Base-by-base conservation (phyloP, 805 yeast genomes). In the Kodamaea hsintzibuensis region DNA sequence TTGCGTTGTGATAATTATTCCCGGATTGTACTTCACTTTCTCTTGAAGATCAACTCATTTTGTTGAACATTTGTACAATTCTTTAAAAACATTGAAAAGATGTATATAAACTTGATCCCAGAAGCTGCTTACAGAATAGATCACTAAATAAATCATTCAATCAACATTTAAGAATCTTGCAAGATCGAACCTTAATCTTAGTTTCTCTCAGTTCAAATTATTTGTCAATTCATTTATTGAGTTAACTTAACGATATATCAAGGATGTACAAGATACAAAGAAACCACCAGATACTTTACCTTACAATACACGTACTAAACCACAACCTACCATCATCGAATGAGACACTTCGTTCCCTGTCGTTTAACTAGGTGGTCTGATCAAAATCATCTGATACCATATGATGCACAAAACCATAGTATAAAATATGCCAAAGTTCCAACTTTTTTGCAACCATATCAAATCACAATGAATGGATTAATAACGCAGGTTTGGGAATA, bases 361-460 rank as follows among this genome's bases (percentile, higher is more conserved):
- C 35, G 35, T 30, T 5, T 17, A 38, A 8, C 10, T 39, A 18
- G 19, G 19, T 40, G 44, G 44, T 40, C 44, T 40, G 44, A 40
- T 40, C 44, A 40, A 40, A 40, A 40, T 17, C 44, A 40, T 40
- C 44, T 40, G 44, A 40, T 40, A 40, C 18, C 25, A 16, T 14
- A 7, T 16, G 10, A 10, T 17, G 12, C 44, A 40, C 44, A 40
- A 40, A 40, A 40, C 10, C n/a, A 19, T 10, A 40, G 44, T 40
- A 40, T 40, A 16, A 16, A 40, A 40, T 40, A 40, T 40, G 44
- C 44, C 44, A 40, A 40, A 17, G 19, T 17, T 40, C 44, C 44
- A 12, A 30, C 19, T 40, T 40, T 40, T 40, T 40, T 12, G 44
- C 44, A 40, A 14, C 44, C 44, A 40, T 40, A 10, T 40, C 44